phyloP scores from a whole-genome alignment of 2,329 filamentous ascomycete genomes.

The Ophiostoma australiae region DNA sequence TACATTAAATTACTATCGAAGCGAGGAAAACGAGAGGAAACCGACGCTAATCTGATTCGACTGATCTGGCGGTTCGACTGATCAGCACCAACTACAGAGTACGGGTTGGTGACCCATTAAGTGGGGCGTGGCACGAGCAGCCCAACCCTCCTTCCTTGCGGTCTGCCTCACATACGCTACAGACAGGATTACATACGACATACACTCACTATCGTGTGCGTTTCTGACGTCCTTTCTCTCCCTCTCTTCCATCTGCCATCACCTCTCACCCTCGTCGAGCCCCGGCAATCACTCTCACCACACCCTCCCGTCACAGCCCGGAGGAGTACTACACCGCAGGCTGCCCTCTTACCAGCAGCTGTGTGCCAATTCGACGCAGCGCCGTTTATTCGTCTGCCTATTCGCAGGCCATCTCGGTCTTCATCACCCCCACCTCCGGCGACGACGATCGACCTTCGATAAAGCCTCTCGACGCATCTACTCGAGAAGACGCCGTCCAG shows the following conservation, averaged over 20 bases:
- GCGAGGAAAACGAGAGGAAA: too few species aligned
- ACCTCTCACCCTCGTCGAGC: conserved; percentile 4
- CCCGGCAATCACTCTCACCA: conserved; percentile 7
- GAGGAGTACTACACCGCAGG: neutral
- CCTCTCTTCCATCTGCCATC: neutral
- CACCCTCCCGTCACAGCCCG: neutral
- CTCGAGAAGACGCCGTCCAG: neutral
- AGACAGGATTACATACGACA: neutral
- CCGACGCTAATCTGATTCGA: too few species aligned
- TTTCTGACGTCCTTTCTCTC: conserved; percentile 2
- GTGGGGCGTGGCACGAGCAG: neutral
- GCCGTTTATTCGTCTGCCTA: conserved; percentile 20
- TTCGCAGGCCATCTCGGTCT: conserved; percentile 1
- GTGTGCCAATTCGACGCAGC: conserved; percentile 8
- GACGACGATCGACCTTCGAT: neutral
- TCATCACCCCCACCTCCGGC: neutral
- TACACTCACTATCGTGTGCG: neutral
- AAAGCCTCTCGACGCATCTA: neutral
- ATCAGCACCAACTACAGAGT: too few species aligned
- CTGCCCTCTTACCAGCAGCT: conserved; percentile 9
- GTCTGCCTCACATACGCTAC: conserved; percentile 15
- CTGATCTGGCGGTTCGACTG: too few species aligned
- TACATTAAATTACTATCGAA: too few species aligned
- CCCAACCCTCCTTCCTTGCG: conserved; percentile 20
- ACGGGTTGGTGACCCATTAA: too few species aligned